Evolutionary conservation across 257 asterid species (phyloP).

Genomic region (Nicotiana benthamiana): DNA sequence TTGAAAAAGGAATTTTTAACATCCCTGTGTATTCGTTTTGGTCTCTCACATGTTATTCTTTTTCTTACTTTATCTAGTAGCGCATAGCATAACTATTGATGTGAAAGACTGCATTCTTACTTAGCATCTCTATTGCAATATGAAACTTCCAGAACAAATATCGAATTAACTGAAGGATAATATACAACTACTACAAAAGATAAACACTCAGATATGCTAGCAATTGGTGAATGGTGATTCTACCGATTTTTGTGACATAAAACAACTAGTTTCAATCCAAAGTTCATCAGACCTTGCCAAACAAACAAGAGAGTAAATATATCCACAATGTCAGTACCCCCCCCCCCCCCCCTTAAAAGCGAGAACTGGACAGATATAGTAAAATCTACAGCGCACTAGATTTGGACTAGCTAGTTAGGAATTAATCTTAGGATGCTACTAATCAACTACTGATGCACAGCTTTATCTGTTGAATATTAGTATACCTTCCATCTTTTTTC

Average conservation of each 20-base stretch:
- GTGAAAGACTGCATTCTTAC: not conserved
- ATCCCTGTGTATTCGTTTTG: not conserved
- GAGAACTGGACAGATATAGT: not conserved
- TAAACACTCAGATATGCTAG: not conserved
- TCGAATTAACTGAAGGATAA: not conserved
- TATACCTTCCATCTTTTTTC: no score
- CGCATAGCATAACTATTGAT: not conserved
- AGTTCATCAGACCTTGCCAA: not conserved
- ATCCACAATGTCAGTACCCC: not conserved
- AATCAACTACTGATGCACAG: no score
- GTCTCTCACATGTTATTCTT: not conserved
- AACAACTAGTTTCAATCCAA: not conserved
- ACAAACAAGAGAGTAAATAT: not conserved
- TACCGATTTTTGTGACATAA: not conserved
- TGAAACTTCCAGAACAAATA: not conserved
- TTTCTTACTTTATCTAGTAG: not conserved
- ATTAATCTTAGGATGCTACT: no score
- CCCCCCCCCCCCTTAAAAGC: not conserved
- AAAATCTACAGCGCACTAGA: no score
- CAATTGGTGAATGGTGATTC: not conserved
- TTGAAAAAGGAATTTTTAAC: not conserved
- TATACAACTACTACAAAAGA: not conserved
- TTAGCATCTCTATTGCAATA: not conserved
- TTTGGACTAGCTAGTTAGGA: no score
- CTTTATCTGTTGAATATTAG: no score